These are phyloP conservation scores for Septoria linicola DNA, from an alignment of 2,329 filamentous ascomycete species.

Conservation along the genomic window DNA sequence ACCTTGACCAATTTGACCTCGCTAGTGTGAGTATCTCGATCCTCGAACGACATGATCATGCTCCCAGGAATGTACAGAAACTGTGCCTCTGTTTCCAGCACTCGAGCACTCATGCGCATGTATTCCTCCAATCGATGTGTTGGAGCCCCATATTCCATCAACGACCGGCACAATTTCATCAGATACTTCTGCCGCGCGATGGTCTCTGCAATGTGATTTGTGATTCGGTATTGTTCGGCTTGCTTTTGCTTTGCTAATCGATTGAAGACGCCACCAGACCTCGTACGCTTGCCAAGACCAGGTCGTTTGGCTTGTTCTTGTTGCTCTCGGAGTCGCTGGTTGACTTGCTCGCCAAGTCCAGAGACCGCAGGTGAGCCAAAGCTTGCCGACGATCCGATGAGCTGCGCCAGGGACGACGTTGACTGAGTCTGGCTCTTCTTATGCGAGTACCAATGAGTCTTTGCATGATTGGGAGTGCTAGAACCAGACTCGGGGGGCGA, in stretches of 20 bases:
- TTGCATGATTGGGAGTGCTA: constrained; percentile 40
- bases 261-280: constrained; percentile 40
- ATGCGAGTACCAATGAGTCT: constrained; percentile 40
- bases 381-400: constrained; percentile 47
- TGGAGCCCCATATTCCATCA: constrained; percentile 89
- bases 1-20: constrained; percentile 73
- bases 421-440: constrained; percentile 40
- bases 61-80: constrained; percentile 88
- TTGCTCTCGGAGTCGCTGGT: constrained; percentile 41
- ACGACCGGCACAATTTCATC: constrained; percentile 75
- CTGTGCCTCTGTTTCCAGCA: constrained; percentile 83
- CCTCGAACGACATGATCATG: constrained; percentile 91
- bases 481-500: constrained; percentile 47
- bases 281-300: constrained; percentile 26
- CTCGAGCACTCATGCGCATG: constrained; percentile 84
- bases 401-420: constrained; percentile 43
- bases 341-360: constrained; percentile 45
- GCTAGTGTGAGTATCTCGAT: constrained; percentile 70
- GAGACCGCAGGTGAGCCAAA: constrained; percentile 44
- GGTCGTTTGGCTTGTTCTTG: constrained; percentile 42
- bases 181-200: constrained; percentile 80
- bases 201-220: constrained; percentile 64
- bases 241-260: constrained; percentile 38
- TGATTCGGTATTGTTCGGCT: constrained; percentile 58
- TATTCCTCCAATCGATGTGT: constrained; percentile 91